phyloP scores from a whole-genome alignment of 176 grass and related monocot genomes.

The Chrysopogon serrulatus region DNA sequence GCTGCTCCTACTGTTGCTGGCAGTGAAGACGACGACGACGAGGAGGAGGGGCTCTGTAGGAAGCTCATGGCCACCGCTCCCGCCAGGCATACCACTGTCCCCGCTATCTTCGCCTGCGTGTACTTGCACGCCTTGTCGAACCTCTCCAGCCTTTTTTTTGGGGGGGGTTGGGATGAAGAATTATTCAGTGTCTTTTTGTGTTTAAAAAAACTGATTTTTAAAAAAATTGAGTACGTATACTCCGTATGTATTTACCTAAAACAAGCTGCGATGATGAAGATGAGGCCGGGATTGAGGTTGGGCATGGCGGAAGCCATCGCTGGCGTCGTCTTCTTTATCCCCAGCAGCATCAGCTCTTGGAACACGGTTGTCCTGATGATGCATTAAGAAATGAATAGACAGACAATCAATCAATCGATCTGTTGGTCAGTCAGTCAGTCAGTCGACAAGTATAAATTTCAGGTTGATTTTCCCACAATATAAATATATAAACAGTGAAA shows the following conservation, averaged over 20 bases:
- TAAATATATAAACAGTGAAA: neutral
- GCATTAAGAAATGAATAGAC: too few relatives aligned
- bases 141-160: conserved; percentile 48
- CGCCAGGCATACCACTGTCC: conserved; percentile 57
- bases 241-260: conserved; percentile 23
- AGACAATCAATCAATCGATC: neutral
- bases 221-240: neutral
- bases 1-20: neutral
- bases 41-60: conserved; percentile 29
- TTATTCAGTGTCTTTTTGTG: too few relatives aligned
- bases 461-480: too few relatives aligned
- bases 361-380: conserved; percentile 37
- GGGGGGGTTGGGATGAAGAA: too few relatives aligned
- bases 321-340: conserved; percentile 55
- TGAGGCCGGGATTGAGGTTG: conserved; percentile 54
- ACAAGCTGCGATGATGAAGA: conserved; percentile 64
- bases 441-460: too few relatives aligned
- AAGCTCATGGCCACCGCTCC: conserved; percentile 62
- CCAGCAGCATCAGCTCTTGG: conserved; percentile 52
- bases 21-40: neutral
- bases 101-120: conserved; percentile 55
- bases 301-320: conserved; percentile 70
- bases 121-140: conserved; percentile 57
- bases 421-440: neutral
- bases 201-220: too few relatives aligned